Conservation (phyloP, 1,284 basidiomycete genomes). For the Tetrapyrgos nigripes region DNA sequence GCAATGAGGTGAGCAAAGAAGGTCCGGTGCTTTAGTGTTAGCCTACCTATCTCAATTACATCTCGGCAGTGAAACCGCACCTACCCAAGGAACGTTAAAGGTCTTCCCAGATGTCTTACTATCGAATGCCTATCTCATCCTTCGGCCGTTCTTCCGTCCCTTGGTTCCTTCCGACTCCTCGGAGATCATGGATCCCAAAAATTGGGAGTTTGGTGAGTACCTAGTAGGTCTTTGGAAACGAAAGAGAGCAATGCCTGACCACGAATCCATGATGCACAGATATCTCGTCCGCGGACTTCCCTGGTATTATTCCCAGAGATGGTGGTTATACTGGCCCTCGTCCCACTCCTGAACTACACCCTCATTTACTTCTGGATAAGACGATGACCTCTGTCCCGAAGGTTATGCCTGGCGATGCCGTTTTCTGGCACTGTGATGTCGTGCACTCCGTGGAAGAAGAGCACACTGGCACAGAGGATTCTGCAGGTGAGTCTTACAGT, state of each 20-base stretch:
- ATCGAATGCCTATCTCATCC: slow-evolving; percentile 81
- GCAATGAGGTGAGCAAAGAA: slow-evolving; percentile 20
- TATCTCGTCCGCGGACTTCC: slow-evolving; percentile 10
- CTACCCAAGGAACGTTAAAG: slow-evolving; percentile 78
- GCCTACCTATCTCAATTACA: no score
- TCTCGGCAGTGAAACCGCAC: slow-evolving; percentile 65
- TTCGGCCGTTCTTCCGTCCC: slow-evolving; percentile 84
- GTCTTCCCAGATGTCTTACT: slow-evolving; percentile 81
- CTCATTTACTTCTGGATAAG: slow-evolving; percentile 71
- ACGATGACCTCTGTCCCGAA: slow-evolving; percentile 80
- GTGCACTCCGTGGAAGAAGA: slow-evolving; percentile 82
- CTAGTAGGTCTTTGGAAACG: slow-evolving; percentile 58
- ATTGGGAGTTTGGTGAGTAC: slow-evolving; percentile 23
- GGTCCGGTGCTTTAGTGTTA: no score
- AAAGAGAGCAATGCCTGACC: slow-evolving; percentile 42
- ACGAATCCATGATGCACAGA: background rate
- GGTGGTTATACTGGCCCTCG: slow-evolving; percentile 10
- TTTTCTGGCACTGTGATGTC: slow-evolving; percentile 89
- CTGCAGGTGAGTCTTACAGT: slow-evolving; percentile 56
- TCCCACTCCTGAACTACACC: slow-evolving; percentile 60
- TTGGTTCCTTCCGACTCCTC: slow-evolving; percentile 37
- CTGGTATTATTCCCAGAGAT: slow-evolving; percentile 11
- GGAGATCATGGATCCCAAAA: slow-evolving; percentile 10
- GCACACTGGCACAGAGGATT: slow-evolving; percentile 74
- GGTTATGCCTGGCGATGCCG: slow-evolving; percentile 83